Evolutionary conservation across 805 yeast genomes (phyloP).

Genomic region (Hemisphaericaspora nanyangensis): DNA sequence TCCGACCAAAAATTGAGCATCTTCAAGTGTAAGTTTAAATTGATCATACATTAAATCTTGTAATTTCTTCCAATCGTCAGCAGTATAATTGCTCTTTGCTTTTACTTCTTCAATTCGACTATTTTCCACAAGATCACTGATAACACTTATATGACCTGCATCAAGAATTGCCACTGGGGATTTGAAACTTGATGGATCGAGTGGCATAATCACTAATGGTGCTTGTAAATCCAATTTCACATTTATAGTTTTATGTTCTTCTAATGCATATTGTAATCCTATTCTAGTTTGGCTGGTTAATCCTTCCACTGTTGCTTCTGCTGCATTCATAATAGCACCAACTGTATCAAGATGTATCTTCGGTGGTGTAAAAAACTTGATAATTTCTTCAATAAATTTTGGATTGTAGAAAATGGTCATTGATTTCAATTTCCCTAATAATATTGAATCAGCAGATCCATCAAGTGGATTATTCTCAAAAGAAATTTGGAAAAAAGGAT

Average conservation of each 20-base stretch:
- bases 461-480: slow-evolving; percentile 88
- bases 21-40: slow-evolving; percentile 70
- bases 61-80: slow-evolving; percentile 71
- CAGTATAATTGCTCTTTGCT: slow-evolving; percentile 52
- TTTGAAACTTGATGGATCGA: slow-evolving; percentile 71
- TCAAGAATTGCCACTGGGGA: slow-evolving; percentile 90
- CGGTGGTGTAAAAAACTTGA: slow-evolving; percentile 81
- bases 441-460: slow-evolving; percentile 73
- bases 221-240: slow-evolving; percentile 88
- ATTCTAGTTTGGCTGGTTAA: slow-evolving; percentile 84
- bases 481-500: slow-evolving; percentile 76
- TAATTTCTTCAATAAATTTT: slow-evolving; percentile 71
- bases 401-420: slow-evolving; percentile 90
- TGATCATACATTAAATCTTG: slow-evolving; percentile 86
- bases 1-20: slow-evolving; percentile 87
- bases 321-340: slow-evolving; percentile 88
- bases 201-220: slow-evolving; percentile 83
- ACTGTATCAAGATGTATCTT: slow-evolving; percentile 81
- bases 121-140: slow-evolving; percentile 75
- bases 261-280: slow-evolving; percentile 89
- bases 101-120: slow-evolving; percentile 66
- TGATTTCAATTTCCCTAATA: slow-evolving; percentile 72
- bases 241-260: slow-evolving; percentile 88
- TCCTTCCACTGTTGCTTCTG: slow-evolving; percentile 92
- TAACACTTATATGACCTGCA: slow-evolving; percentile 89